Conservation (phyloP, 1,284 basidiomycete species). For the Ganoderma sp. region DNA sequence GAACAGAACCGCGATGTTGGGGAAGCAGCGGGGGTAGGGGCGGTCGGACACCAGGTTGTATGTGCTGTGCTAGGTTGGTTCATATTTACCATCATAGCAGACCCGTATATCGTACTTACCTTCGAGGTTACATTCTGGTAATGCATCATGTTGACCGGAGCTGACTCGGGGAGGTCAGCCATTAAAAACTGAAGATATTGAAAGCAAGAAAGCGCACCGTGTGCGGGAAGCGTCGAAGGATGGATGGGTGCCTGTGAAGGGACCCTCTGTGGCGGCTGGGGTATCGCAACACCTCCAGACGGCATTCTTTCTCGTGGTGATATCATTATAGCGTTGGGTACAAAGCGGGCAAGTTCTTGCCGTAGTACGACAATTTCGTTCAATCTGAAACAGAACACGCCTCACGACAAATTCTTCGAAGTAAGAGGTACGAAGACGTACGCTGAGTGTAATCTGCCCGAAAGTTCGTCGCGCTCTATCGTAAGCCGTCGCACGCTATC, state of each 20-base stretch:
- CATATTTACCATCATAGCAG: not conserved
- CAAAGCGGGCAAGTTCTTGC: conserved; percentile 30
- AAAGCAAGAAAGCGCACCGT: not conserved
- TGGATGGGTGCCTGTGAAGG: not conserved
- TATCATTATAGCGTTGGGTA: conserved; percentile 15
- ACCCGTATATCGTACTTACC: not conserved
- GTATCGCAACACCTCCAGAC: not conserved
- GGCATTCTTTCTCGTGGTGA: conserved; percentile 12
- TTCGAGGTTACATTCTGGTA: not conserved
- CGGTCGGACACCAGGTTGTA: not conserved
- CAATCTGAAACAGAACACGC: conserved; percentile 13
- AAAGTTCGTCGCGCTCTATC: conserved; percentile 24
- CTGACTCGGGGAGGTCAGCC: not conserved
- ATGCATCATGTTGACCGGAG: not conserved
- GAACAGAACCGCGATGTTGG: conserved; percentile 13
- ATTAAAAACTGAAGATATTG: not conserved
- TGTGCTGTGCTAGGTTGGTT: not conserved
- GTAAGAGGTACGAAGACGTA: conserved; percentile 14
- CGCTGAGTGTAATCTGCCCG: conserved; percentile 25
- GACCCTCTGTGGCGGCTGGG: not conserved
- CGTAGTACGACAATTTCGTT: conserved; percentile 29
- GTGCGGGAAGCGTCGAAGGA: not conserved
- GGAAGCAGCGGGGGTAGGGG: not conserved
- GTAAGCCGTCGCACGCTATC: conserved; percentile 25
- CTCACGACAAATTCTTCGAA: not conserved